phyloP scores from a whole-genome alignment of 352 stramenopile genomes.

The Aphanomyces stellatus region DNA sequence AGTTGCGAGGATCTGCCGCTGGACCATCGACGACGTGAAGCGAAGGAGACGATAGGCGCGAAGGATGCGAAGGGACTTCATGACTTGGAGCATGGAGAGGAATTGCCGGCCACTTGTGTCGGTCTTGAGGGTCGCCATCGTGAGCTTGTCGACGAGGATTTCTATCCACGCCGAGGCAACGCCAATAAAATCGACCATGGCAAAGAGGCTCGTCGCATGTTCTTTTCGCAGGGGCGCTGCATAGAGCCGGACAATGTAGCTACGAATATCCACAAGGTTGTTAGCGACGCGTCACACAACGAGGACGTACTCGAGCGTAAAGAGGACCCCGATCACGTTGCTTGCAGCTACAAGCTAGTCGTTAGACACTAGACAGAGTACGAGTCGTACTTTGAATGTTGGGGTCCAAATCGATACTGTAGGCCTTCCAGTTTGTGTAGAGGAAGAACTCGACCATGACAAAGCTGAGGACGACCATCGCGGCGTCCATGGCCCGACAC shows the following conservation, averaged over 20 bases:
- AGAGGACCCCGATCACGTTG: slow-evolving; percentile 28
- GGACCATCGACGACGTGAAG: slow-evolving; percentile 62
- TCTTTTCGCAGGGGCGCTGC: slow-evolving; percentile 52
- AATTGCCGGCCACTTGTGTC: slow-evolving; percentile 17
- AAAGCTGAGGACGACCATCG: slow-evolving; percentile 46
- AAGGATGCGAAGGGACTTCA: slow-evolving; percentile 54
- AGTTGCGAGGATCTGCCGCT: slow-evolving; percentile 51
- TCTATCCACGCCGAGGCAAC: slow-evolving; percentile 52
- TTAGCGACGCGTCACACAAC: neutral
- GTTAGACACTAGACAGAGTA: neutral
- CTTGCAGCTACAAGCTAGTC: neutral
- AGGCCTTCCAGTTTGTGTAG: slow-evolving; percentile 45
- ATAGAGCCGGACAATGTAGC: slow-evolving; percentile 51
- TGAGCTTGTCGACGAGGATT: neutral
- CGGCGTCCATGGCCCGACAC: slow-evolving; percentile 30
- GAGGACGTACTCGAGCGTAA: slow-evolving; percentile 50
- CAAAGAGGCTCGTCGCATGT: slow-evolving; percentile 42
- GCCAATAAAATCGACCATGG: slow-evolving; percentile 47
- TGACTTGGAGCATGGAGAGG: slow-evolving; percentile 25
- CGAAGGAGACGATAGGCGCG: slow-evolving; percentile 63
- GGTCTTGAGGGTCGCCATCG: slow-evolving; percentile 8
- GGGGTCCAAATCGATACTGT: slow-evolving; percentile 23
- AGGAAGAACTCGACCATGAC: slow-evolving; percentile 62
- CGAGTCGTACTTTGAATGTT: slow-evolving; percentile 41
- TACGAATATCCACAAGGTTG: neutral